A percentile compares a stretch with the other conserved stretches of the same genome.
phyloP scores from a whole-genome alignment of 1,284 basidiomycete genomes.

The Malassezia pachydermatis region DNA sequence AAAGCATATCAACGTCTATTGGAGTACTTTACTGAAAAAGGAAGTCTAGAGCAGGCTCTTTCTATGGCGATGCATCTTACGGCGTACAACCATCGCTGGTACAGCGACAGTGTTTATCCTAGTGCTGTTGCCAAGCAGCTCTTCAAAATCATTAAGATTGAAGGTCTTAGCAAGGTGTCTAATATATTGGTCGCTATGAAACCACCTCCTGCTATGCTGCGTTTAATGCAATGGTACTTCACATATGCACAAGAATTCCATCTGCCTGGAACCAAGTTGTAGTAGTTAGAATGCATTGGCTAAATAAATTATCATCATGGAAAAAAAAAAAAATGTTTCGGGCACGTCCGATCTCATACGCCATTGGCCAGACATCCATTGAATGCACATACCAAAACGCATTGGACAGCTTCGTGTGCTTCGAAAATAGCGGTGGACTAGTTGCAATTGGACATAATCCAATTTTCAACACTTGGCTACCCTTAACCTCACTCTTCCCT shows the following conservation, averaged over 20 bases:
- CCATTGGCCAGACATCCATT: too few species aligned
- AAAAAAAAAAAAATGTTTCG: too few species aligned
- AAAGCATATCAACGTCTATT: slow-evolving; percentile 87
- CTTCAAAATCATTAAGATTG: slow-evolving; percentile 85
- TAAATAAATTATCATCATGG: too few species aligned
- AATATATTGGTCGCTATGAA: slow-evolving; percentile 84
- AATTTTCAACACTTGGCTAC: too few species aligned
- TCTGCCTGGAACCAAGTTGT: slow-evolving; percentile 18
- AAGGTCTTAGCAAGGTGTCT: slow-evolving; percentile 85
- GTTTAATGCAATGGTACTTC: slow-evolving; percentile 22
- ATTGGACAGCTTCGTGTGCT: too few species aligned
- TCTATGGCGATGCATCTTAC: slow-evolving; percentile 85
- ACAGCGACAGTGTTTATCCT: slow-evolving; percentile 61
- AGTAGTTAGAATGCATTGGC: too few species aligned
- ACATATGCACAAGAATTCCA: slow-evolving; percentile 28
- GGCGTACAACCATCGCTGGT: slow-evolving; percentile 67
- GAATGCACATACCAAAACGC: too few species aligned
- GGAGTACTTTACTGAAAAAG: slow-evolving; percentile 87
- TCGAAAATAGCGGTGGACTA: too few species aligned
- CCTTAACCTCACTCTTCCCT: too few species aligned
- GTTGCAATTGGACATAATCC: too few species aligned
- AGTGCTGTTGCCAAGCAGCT: slow-evolving; percentile 77
- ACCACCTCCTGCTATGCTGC: slow-evolving; percentile 31
- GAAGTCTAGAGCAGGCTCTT: slow-evolving; percentile 77
- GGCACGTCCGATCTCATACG: too few species aligned